Evolutionary conservation across 2,329 filamentous ascomycete species (phyloP).

Genomic region (Sporothrix luriei): DNA sequence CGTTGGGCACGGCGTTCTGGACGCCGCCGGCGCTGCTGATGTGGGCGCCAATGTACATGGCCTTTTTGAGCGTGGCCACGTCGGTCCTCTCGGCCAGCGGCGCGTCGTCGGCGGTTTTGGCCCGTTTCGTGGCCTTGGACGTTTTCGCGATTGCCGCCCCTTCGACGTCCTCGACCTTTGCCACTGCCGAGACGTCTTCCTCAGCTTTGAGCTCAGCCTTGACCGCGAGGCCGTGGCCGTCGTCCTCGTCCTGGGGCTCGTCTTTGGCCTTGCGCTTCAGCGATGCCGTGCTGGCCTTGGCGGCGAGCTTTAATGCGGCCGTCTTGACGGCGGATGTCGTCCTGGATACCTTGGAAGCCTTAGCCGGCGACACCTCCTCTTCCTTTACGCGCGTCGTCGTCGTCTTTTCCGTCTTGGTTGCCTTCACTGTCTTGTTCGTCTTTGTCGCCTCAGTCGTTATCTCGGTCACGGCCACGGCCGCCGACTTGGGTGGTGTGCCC

Average conservation of each 20-base stretch:
- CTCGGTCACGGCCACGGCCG: not conserved
- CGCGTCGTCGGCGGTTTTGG: conserved; percentile 47
- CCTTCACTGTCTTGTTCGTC: not conserved
- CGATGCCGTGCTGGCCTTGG: conserved; percentile 12
- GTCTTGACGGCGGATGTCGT: not conserved
- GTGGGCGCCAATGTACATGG: conserved; percentile 87
- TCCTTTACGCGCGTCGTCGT: conserved; percentile 8
- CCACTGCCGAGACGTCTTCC: conserved; percentile 33
- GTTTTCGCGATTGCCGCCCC: conserved; percentile 41
- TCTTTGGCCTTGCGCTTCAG: conserved; percentile 32
- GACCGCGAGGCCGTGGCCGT: conserved; percentile 27
- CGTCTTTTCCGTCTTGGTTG: not conserved
- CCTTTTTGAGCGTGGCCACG: conserved; percentile 62
- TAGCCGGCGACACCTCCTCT: conserved; percentile 4
- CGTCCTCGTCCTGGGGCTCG: conserved; percentile 4
- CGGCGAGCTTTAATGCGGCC: conserved; percentile 13
- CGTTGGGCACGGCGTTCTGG: conserved; percentile 81
- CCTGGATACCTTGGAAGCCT: not conserved
- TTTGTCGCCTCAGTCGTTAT: not conserved
- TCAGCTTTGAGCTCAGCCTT: conserved; percentile 35
- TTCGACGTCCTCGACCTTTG: not conserved
- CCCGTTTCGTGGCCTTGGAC: conserved; percentile 51
- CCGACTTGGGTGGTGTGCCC: not conserved
- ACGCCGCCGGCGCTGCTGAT: conserved; percentile 89
- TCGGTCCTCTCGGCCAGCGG: conserved; percentile 70